Evolutionary conservation across 306 rosid genomes (phyloP), one percentile per base, ranked within the genome.

Genomic region (Medicago lupulina): DNA sequence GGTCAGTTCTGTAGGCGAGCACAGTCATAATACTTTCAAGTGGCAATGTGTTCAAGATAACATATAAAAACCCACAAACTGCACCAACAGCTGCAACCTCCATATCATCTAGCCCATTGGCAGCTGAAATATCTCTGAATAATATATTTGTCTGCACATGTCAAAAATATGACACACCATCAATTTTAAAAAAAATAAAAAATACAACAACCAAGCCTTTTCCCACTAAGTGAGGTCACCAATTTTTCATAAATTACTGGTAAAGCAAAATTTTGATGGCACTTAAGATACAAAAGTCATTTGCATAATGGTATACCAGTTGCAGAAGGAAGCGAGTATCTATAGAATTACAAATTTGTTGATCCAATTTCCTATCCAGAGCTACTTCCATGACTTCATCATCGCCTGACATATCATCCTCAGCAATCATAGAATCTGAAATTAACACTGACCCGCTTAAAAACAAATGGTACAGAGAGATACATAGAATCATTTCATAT

Each of bases 1-100:
- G 93, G 79, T 94, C 93, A 19, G 98, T 94, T 87, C 98, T 86
- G 83, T 91, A 94, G 46, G 98, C 98, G 50, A 94, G 86, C 54
- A 90, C 91, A 61, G 98, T 91, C 97, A 94, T 94, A 83, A 89
- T 89, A 80, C 83, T 88, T 84, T 91, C 98, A 74, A 85, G 88
- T 59, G 97, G 97, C 76, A 94, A 84, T 54, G 91, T 86, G 81
- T 86, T 87, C 85, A 91, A 91, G 67, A 91, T 85, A 73, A 88
- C 98, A 76, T 88, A 91, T 46, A 94, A 87, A 82, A 94, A 91
- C 50, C 94, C 90, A 83, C 98, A 94, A 36, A 91, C 96, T 44
- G 94, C 92, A 70, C 98, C 96, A 71, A 94, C 90, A 73, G 96
- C 98, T 70, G 86, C 81, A 76, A 89, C 90, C 91, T 94, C 96